Base-by-base conservation (phyloP, 768 basidiomycete species). In the Rhodotorula toruloides region DNA sequence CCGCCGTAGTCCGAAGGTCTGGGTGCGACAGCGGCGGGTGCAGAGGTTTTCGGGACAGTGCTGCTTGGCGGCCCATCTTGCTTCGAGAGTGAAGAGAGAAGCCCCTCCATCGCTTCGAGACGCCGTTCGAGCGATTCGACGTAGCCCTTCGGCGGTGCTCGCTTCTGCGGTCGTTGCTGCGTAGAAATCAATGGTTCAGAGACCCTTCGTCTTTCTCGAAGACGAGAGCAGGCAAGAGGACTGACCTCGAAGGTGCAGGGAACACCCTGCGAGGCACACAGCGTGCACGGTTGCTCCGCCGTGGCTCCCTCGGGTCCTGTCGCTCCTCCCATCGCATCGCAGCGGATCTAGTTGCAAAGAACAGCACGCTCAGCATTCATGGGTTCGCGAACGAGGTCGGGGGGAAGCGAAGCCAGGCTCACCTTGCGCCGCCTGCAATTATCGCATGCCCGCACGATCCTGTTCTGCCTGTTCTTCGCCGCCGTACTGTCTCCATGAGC, bases 101-200 rank as follows among this genome's bases (percentile, higher is more conserved):
- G 58, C 7, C 25, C 6, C 48, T 74, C 73, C 70, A 74, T 69
- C 43, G 68, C 63, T n/a, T 67, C 65, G 22, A 74, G 54, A 0
- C 73, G 61, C 8, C 31, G 47, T 40, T 74, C 70, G 32, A 74
- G 60, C 4, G 37, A 37, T 46, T 74, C 70, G 55, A 74, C 68
- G 47, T 74, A 74, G 9, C 56, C 50, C n/a, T 63, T 65, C 13
- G 66, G 54, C 34, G 66, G 60, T 6, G 63, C 55, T 6, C 52
- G 36, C 37, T 64, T 67, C 11, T 37, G 47, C 5, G 52, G 22
- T 10, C 67, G 63, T 46, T 57, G 47, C 61, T 68, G 60, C 39
- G 29, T 5, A 12, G 43, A 40, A 4, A 50, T 16, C 4, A 19
- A 16, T 34, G 17, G 32, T 13, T 25, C 31, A 19, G 46, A 22